Evolutionary conservation across 2,329 filamentous ascomycete species (phyloP).

Genomic region (Fusarium tanahbumbuense): DNA sequence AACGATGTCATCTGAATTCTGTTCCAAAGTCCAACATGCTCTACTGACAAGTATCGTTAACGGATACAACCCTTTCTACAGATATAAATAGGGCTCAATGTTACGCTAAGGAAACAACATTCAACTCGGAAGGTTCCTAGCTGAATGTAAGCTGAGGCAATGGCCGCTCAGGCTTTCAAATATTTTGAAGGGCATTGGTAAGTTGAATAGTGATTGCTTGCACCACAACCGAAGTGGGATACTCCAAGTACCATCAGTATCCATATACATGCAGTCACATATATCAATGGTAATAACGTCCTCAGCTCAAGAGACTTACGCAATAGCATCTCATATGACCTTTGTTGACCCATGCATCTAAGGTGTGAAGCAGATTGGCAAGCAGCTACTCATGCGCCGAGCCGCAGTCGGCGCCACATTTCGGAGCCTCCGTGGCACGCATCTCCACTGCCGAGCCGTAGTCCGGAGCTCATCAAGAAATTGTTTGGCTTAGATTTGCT

Average conservation of each 20-base stretch:
- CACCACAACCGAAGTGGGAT: background rate
- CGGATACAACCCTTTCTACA: background rate
- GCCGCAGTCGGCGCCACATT: slow-evolving; percentile 23
- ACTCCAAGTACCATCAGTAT: background rate
- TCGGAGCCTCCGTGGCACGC: slow-evolving; percentile 31
- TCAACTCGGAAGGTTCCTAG: background rate
- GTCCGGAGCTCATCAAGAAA: slow-evolving; percentile 17
- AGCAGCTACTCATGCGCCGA: slow-evolving; percentile 20
- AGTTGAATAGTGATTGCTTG: background rate
- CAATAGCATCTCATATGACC: background rate
- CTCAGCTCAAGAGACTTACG: background rate
- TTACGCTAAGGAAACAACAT: background rate
- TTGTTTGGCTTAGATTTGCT: slow-evolving; percentile 1
- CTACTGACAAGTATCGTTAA: background rate
- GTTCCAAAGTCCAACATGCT: background rate
- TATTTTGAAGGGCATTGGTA: background rate
- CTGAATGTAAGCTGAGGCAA: background rate
- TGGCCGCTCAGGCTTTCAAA: background rate
- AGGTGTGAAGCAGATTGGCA: background rate
- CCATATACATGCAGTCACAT: background rate
- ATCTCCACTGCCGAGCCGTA: slow-evolving; percentile 30
- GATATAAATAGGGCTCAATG: background rate
- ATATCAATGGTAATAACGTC: background rate
- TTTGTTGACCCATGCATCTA: background rate
- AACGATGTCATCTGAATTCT: background rate